These are phyloP conservation scores for Starmera dryadoides DNA, from an alignment of 805 yeast genomes.

Conservation along the genomic window DNA sequence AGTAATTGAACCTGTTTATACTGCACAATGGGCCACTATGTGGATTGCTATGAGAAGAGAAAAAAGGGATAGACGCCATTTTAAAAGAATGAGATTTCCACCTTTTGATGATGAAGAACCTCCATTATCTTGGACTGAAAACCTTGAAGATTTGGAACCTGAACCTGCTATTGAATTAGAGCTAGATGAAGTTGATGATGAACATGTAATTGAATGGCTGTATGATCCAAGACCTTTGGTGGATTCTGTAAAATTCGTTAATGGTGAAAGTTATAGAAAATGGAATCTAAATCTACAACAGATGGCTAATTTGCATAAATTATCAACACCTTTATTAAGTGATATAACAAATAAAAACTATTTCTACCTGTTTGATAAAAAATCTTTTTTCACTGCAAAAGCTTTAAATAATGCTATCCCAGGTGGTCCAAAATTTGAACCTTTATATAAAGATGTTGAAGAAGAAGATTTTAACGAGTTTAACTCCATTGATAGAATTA, in stretches of 20 bases:
- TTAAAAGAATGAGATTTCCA: conserved; percentile 89
- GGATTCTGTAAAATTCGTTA: conserved; percentile 47
- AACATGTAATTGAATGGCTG: conserved; percentile 63
- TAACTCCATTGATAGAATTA: conserved; percentile 80
- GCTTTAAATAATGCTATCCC: conserved; percentile 83
- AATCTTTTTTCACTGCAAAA: conserved; percentile 84
- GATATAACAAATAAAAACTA: conserved; percentile 46
- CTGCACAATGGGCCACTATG: conserved; percentile 92
- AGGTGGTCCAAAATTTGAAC: conserved; percentile 96
- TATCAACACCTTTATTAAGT: conserved; percentile 65
- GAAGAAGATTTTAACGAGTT: conserved; percentile 83
- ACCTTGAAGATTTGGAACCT: conserved; percentile 65
- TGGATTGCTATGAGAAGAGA: conserved; percentile 94
- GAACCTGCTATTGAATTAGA: conserved; percentile 65
- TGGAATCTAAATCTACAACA: conserved; percentile 62
- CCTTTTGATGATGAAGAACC: conserved; percentile 98
- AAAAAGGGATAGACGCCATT: conserved; percentile 82
- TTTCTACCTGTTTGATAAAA: conserved; percentile 65
- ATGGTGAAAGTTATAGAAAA: conserved; percentile 69
- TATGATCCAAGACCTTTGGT: conserved; percentile 70
- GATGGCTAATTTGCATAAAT: conserved; percentile 57
- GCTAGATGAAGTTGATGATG: conserved; percentile 57
- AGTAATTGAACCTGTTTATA: conserved; percentile 85
- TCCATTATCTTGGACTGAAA: conserved; percentile 76
- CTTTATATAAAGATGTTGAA: conserved; percentile 59